Conservation (phyloP, 805 yeast genomes). For the Grigorovia yakushimaensis region DNA sequence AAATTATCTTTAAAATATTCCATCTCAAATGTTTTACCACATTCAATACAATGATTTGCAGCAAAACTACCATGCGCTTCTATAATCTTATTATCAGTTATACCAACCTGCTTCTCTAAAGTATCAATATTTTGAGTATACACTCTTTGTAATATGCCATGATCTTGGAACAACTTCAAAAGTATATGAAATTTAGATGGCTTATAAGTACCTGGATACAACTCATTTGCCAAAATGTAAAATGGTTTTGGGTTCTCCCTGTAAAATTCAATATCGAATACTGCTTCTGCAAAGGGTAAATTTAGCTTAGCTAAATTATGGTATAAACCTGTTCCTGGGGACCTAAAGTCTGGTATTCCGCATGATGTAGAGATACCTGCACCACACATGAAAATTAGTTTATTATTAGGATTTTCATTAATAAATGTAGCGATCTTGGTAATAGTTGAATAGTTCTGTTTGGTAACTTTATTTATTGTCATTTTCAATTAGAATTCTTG, state of each 20-base stretch:
- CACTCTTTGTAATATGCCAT: constrained; percentile 52
- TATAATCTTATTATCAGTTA: constrained; percentile 50
- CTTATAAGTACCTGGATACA: constrained; percentile 77
- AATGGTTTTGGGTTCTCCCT: constrained; percentile 71
- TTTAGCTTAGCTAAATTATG: constrained; percentile 64
- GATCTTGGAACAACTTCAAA: constrained; percentile 56
- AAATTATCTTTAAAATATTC: constrained; percentile 36
- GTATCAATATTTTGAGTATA: constrained; percentile 94
- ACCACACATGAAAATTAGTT: constrained; percentile 66
- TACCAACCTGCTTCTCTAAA: constrained; percentile 76
- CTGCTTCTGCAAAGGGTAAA: constrained; percentile 91
- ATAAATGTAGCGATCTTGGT: neutral
- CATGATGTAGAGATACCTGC: constrained; percentile 93
- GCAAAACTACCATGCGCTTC: constrained; percentile 98
- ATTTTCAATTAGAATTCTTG: neutral
- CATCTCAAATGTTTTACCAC: constrained; percentile 44
- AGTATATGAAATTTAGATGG: constrained; percentile 80
- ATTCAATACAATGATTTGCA: constrained; percentile 69
- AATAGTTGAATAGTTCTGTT: neutral
- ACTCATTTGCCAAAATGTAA: constrained; percentile 70
- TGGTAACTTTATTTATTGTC: neutral
- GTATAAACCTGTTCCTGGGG: constrained; percentile 84
- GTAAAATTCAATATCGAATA: constrained; percentile 81
- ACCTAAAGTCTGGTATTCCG: constrained; percentile 92
- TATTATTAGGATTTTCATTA: constrained; percentile 20